A percentile compares a stretch with the other conserved stretches of the same genome.
These are phyloP conservation scores for Scedosporium boydii DNA, from an alignment of 2,329 filamentous ascomycete species.

Conservation along the genomic window DNA sequence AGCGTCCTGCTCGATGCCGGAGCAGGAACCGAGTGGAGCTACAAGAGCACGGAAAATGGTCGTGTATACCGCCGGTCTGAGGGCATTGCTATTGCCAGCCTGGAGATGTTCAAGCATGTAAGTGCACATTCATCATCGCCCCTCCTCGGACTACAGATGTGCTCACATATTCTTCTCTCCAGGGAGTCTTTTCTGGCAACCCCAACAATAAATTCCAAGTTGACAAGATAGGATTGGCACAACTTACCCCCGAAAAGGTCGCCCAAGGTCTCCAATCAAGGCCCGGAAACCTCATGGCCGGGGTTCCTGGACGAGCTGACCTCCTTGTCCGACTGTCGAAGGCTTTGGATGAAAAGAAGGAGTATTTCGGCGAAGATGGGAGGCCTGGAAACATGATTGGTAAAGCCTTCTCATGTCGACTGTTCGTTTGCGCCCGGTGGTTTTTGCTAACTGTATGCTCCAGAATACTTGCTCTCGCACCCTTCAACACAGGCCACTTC, in stretches of 20 bases:
- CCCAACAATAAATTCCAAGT: conserved; percentile 77
- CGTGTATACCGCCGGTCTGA: conserved; percentile 77
- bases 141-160: background rate
- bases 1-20: conserved; percentile 81
- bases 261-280: conserved; percentile 78
- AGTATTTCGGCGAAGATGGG: conserved; percentile 75
- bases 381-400: conserved; percentile 92
- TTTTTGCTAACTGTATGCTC: conserved; percentile 13
- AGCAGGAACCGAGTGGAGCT: conserved; percentile 83
- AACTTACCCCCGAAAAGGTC: conserved; percentile 63
- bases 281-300: conserved; percentile 70
- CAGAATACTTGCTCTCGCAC: conserved; percentile 88
- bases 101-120: conserved; percentile 86
- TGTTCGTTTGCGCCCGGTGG: background rate
- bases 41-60: conserved; percentile 83
- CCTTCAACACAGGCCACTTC: conserved; percentile 83
- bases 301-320: conserved; percentile 73
- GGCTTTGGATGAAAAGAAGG: conserved; percentile 64
- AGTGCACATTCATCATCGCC: conserved; percentile 11
- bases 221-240: conserved; percentile 70
- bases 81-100: conserved; percentile 65
- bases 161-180: background rate
- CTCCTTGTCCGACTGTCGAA: conserved; percentile 66
- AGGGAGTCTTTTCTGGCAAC: conserved; percentile 80
- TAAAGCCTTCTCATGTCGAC: conserved; percentile 29